Base-by-base conservation (phyloP, 495 filamentous ascomycete species). In the Penicillium lividum region DNA sequence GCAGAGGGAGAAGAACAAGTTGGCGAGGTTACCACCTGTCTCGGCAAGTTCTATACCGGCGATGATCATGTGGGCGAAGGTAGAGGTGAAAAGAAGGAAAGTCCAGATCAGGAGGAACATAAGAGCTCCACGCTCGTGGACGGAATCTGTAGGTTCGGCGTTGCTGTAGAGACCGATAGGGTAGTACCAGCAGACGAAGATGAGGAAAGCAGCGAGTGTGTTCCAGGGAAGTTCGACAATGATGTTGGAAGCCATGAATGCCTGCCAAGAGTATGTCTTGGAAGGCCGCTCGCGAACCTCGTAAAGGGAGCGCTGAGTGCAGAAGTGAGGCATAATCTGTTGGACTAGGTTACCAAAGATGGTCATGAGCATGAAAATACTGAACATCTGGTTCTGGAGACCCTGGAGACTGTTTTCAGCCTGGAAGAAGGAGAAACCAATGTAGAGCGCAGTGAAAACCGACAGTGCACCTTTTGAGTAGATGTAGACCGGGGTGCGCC, bases 381-480 rank as follows among this genome's bases (percentile, higher is more conserved):
- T 80, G 72, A 95, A 96, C 76, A 94, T 89, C 69, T 93, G 90
- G 69, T 96, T 96, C 65, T 94, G 91, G 15, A 96, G 84, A 58
- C 91, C 93, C 69, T 95, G 90, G 13, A 86, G 73, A 15, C 82
- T 83, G 74, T 88, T 91, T 57, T 84, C 70, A 0, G 89, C 82
- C 16, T 87, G 81, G 82, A 86, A 93, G 79, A 98, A 96, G 53
- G 91, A 91, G 79, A 98, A 94, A 40, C 92, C 92, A 68, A 94
- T 93, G 77, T 96, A 96, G 25, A 96, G 77, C 1, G 83, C 57
- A 9, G 77, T 71, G 15, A 77, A 38, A 25, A 73, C 71, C 57
- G 81, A 82, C 3, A 91, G 74, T 11, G 81, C 70, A 16, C 80
- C 60, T 68, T 89, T 89, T 44, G 78, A 79, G 57, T 81, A 80